These are phyloP conservation scores for Ascodesmis nigricans DNA, from an alignment of 495 filamentous ascomycete species.

Conservation along the genomic window DNA sequence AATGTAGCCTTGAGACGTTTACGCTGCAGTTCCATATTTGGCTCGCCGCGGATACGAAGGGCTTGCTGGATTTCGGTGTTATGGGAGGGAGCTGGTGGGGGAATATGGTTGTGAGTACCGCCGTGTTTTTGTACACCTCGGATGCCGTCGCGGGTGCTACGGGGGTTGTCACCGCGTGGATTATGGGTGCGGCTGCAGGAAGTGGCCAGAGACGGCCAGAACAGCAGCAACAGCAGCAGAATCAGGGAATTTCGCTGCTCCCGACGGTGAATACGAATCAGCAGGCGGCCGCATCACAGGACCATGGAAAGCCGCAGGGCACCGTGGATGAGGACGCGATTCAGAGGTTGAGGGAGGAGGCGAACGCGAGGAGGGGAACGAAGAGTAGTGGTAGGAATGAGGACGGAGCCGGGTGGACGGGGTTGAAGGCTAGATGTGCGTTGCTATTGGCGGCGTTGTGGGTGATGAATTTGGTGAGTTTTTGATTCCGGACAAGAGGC, in stretches of 20 bases:
- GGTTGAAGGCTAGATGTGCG: slow-evolving; percentile 3
- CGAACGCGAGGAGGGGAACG: neutral
- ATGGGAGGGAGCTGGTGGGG: slow-evolving; percentile 21
- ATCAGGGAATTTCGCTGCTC: neutral
- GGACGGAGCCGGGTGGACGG: neutral
- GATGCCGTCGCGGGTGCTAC: slow-evolving; percentile 23
- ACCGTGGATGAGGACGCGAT: slow-evolving; percentile 3
- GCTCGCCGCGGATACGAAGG: slow-evolving; percentile 37
- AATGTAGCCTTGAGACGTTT: slow-evolving; percentile 35
- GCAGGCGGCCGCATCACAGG: slow-evolving; percentile 3
- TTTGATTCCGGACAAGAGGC: no score
- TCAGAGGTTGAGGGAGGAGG: neutral
- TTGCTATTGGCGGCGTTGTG: slow-evolving; percentile 7
- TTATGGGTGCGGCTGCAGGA: slow-evolving; percentile 22
- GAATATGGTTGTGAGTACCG: slow-evolving; percentile 24
- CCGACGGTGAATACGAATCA: slow-evolving; percentile 5
- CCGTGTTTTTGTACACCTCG: slow-evolving; percentile 26
- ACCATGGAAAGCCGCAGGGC: slow-evolving; percentile 2
- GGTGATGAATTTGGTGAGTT: slow-evolving; percentile 4
- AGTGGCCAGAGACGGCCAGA: no score
- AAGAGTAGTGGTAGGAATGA: neutral
- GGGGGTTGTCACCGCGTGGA: slow-evolving; percentile 23
- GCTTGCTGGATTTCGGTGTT: slow-evolving; percentile 29
- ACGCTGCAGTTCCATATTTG: slow-evolving; percentile 40
- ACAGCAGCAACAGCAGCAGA: no score